Conservation (phyloP, 1,284 basidiomycete species). For the Fomitopsis betulina region DNA sequence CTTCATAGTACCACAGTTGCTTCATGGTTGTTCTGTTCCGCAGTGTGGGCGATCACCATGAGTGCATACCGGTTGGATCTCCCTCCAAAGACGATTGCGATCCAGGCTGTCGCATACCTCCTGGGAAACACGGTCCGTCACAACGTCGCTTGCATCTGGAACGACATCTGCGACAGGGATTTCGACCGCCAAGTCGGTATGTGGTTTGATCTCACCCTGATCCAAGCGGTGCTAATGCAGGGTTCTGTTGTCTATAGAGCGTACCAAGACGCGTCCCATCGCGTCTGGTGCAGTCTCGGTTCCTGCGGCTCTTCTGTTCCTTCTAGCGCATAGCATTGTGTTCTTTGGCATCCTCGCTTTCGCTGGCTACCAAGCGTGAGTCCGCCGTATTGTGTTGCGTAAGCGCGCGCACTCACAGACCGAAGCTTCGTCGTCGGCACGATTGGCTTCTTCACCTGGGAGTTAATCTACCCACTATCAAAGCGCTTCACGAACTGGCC, state of each 20-base stretch:
- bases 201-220: neutral
- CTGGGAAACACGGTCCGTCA: slow-evolving; percentile 25
- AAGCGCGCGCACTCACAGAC: neutral
- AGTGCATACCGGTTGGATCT: slow-evolving; percentile 17
- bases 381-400: neutral
- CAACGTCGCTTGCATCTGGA: slow-evolving; percentile 28
- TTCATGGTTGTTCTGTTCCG: neutral
- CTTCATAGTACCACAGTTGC: neutral
- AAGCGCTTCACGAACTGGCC: slow-evolving; percentile 48
- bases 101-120: slow-evolving; percentile 16
- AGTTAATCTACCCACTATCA: slow-evolving; percentile 16
- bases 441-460: slow-evolving; percentile 11
- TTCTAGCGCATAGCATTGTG: neutral
- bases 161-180: slow-evolving; percentile 38
- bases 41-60: slow-evolving; percentile 25
- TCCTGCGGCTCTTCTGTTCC: neutral
- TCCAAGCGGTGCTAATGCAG: neutral
- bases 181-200: slow-evolving; percentile 34
- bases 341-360: slow-evolving; percentile 11
- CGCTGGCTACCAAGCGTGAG: slow-evolving; percentile 10
- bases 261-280: slow-evolving; percentile 15
- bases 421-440: slow-evolving; percentile 2
- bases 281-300: slow-evolving; percentile 7
- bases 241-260: slow-evolving; percentile 11
- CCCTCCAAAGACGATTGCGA: slow-evolving; percentile 10